Base-by-base conservation (phyloP, 1,284 basidiomycete genomes). In the Chiua sp. region DNA sequence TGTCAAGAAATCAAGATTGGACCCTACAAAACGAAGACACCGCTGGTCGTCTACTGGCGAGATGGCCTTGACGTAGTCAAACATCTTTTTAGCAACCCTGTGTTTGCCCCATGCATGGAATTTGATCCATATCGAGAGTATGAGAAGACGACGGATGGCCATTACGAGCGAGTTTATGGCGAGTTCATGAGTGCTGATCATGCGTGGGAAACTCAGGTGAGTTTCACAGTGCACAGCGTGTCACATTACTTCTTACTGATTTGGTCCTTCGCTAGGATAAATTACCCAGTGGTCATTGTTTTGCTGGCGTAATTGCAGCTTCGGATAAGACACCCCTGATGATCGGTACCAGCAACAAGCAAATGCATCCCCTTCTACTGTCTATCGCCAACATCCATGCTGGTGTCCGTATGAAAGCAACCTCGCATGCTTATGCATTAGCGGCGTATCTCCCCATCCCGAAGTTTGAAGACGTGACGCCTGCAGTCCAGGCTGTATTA, bases 1-100 rank as follows among this genome's bases (percentile, higher is more conserved):
- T 56, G 23, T 18, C 48, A 58, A 32, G 32, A 63, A 13, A 63
- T 63, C n/a, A 62, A 37, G n/a, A 48, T 63, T 1, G 32, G 18
- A 23, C 8, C 20, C 5, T 59, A 62, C 23, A 46, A 52, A 47
- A 63, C 26, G 4, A 63, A 63, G 26, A 28, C n/a, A 7, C 62
- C 53, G 0, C 2, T 63, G 12, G 18, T 53, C 2, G 26, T 63
- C 3, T 58, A 62, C 26, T 56, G 59, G 62, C 22, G 22, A 35
- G 62, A 63, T 47, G 53, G 49, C 6, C 50, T 62, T 5, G 56
- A 62, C 1, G 53, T 58, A 0, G 10, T 56, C 15, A 49, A 62
- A 20, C 35, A 60, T 15, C 44, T 46, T 11, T 46, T 23, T 46
- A 46, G 44, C 44, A 46, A 46, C 44, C 44, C 44, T 15, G 23